Evolutionary conservation across 2,329 filamentous ascomycete genomes (phyloP), one percentile per base, ranked within the genome.

Genomic region (Nemania sp.): DNA sequence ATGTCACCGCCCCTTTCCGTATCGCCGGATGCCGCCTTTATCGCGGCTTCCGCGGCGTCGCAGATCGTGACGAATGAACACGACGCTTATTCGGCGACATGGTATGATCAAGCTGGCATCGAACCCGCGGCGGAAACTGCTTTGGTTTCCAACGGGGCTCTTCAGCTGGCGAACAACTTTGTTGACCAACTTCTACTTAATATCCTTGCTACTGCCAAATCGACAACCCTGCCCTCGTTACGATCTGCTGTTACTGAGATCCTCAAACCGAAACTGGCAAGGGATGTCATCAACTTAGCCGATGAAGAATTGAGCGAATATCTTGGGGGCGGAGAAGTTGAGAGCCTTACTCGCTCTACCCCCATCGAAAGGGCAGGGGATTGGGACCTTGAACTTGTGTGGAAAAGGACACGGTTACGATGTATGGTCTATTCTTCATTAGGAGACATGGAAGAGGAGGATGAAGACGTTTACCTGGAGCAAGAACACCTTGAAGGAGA

Each of bases 371-470:
- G 77, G 2, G 72, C 75, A 9, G 78, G 79, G 2, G 84, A 88
- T 62, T 97, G 93, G 84, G 91, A 97, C 69, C 76, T 96, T n/a
- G 90, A 97, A 68, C 80, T 92, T 51, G 87, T 92, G 15, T 99
- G 94, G 92, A 97, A 95, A 75, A 83, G 94, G 62, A 94, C 92
- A 0, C 85, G 94, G 49, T 75, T 99, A 65, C 85, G 94, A 56
- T 96, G 94, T 71, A 99, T 99, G 94, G 93, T 99, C 19, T 97
- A 97, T 70, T 97, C 92, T 7, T 92, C 94, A 7, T 78, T 99
- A 6, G 94, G 94, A 39, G 93, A 99, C 68, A 86, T 99, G 81
- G 95, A 99, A 71, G 94, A 99, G 73, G 92, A 97, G 62, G 94
- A 99, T 61, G 94, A 97, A 71, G 93, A 97, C 67, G 84, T 86